Evolutionary conservation across 2,329 filamentous ascomycete species (phyloP).

Genomic region (Arthroderma sp.): DNA sequence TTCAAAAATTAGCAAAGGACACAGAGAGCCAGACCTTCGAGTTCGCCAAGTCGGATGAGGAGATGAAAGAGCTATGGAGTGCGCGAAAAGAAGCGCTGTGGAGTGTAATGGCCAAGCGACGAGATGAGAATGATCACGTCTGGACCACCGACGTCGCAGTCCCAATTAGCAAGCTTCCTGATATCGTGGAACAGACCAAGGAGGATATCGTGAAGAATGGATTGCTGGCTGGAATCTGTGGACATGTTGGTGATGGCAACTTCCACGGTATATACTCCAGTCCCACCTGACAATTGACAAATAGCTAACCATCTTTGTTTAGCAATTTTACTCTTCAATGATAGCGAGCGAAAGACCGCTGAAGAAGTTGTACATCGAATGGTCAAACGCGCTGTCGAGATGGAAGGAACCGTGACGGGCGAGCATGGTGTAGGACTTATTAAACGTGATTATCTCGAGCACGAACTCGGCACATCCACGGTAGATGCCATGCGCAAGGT

Average conservation of each 20-base stretch:
- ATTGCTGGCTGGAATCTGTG: constrained; percentile 52
- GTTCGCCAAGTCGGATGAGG: constrained; percentile 51
- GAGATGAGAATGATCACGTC: constrained; percentile 46
- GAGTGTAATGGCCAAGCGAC: constrained; percentile 54
- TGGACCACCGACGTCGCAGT: constrained; percentile 77
- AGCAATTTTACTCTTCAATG: constrained; percentile 51
- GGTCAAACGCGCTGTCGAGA: constrained; percentile 55
- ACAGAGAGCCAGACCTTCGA: constrained; percentile 49
- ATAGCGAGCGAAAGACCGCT: constrained; percentile 41
- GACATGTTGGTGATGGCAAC: constrained; percentile 63
- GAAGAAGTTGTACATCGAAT: constrained; percentile 52
- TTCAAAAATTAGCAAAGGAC: constrained; percentile 44
- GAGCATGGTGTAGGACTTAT: constrained; percentile 60
- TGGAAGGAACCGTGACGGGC: constrained; percentile 60
- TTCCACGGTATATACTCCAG: constrained; percentile 46
- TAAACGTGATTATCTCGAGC: constrained; percentile 51
- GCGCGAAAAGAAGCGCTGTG: constrained; percentile 63
- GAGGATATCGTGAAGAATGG: constrained; percentile 49
- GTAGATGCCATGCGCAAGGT: constrained; percentile 54
- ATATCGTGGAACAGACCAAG: constrained; percentile 60
- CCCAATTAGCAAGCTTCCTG: constrained; percentile 55
- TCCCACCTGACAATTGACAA: neutral
- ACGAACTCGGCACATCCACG: constrained; percentile 48
- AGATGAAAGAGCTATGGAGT: constrained; percentile 59
- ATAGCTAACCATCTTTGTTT: constrained; percentile 5